Percentiles rank a stretch among this genome's conserved stretches.
Evolutionary conservation across 2,329 filamentous ascomycete genomes (phyloP).

Genomic region (Phialophora tarda): DNA sequence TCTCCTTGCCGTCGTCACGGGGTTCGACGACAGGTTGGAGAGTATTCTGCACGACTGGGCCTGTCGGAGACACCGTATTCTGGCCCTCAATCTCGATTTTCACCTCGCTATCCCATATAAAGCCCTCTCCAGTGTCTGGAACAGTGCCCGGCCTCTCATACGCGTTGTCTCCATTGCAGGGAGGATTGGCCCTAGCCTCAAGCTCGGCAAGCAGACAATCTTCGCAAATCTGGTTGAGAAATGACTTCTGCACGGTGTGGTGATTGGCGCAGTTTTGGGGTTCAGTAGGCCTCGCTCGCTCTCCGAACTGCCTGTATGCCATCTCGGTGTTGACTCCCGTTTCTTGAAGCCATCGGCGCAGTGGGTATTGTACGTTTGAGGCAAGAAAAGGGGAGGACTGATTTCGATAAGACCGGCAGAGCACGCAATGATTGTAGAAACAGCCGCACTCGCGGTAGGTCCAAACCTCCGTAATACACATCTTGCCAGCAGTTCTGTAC

Average conservation of each 20-base stretch:
- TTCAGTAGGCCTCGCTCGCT: constrained; percentile 17
- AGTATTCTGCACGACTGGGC: neutral
- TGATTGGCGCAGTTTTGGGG: constrained; percentile 31
- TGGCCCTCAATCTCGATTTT: constrained; percentile 35
- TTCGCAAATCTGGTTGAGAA: constrained; percentile 39
- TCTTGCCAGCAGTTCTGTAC: constrained; percentile 7
- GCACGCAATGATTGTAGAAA: constrained; percentile 31
- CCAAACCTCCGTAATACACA: constrained; percentile 39
- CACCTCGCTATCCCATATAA: constrained; percentile 38
- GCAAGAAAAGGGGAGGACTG: constrained; percentile 18
- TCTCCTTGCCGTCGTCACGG: constrained; percentile 21
- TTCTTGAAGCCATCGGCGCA: constrained; percentile 23
- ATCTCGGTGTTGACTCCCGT: constrained; percentile 6
- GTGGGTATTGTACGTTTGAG: constrained; percentile 20
- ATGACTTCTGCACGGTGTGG: constrained; percentile 31
- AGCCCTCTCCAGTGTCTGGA: constrained; percentile 21
- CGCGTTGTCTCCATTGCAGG: neutral
- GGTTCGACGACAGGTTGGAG: neutral
- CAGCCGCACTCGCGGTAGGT: constrained; percentile 39
- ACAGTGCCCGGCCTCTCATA: neutral
- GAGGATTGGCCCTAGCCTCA: neutral
- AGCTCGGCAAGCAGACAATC: constrained; percentile 36
- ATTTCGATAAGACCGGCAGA: constrained; percentile 25
- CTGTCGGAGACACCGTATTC: constrained; percentile 1
- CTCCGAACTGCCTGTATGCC: neutral